Base-by-base conservation (phyloP, 2,329 filamentous ascomycete species). In the Hirsutella thompsonii region DNA sequence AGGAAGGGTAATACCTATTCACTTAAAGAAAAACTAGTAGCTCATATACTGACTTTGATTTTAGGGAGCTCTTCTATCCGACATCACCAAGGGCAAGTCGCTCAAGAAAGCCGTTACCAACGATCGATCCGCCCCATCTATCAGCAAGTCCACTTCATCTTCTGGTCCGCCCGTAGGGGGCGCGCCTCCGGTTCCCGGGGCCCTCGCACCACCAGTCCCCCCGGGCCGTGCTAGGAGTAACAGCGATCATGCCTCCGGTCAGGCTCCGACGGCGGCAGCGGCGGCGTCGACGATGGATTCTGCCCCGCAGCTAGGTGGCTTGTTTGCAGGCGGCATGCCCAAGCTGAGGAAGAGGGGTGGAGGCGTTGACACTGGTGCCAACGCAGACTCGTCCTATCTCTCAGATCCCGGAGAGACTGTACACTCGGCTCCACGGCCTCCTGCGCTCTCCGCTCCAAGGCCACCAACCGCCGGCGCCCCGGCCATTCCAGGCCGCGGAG, bases 281-380 rank as follows among this genome's bases (percentile, higher is more conserved):
- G n/a, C n/a, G n/a, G n/a, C n/a, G n/a, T n/a, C n/a, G 18, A 63
- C 62, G 2, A 61, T 71, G 49, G 74, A 81, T 19, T 61, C 76
- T 18, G 76, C 85, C 37, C 87, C 88, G 10, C 90, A 95, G 57
- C 62, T 96, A 10, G 90, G 70, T 23, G 92, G 92, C 1, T 61
- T 98, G 20, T 94, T 98, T 56, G 87, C 85, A 1, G 89, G 87
- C 29, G 92, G 90, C 30, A 96, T 96, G 76, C 92, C 92, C 3
- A 96, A 95, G 65, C 60, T 98, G 54, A 84, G 85, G 59, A 95
- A 93, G 67, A 74, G 81, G 3, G 83, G 87, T 42, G 89, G 85
- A 37, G 83, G 83, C 32, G 69, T 90, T 44, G 74, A 87, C 60
- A 90, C 84, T 1, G 84, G 69, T 42, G 62, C 62, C 8, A 57